Evolutionary conservation across 1,139 yeast species (phyloP).

Genomic region (Wickerhamomyces sp.): DNA sequence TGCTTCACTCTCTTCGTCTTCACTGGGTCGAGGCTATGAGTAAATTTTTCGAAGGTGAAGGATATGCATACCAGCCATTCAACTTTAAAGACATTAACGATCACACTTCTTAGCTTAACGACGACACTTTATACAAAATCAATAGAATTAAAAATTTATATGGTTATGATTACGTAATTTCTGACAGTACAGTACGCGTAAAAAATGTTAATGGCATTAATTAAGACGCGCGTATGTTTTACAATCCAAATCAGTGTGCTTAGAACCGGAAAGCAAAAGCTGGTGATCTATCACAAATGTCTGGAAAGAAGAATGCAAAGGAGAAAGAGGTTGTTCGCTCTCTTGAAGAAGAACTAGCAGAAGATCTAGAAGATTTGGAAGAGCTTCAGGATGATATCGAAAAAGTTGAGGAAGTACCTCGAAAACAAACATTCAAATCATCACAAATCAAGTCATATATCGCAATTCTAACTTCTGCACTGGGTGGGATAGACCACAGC

Average conservation of each 20-base stretch:
- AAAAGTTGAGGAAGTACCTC: background rate
- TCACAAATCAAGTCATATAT: constrained; percentile 51
- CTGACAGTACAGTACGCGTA: background rate
- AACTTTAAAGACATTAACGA: constrained; percentile 36
- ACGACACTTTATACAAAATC: background rate
- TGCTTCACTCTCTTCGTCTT: constrained; percentile 78
- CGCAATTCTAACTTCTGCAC: constrained; percentile 67
- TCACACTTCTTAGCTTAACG: background rate
- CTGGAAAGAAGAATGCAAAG: background rate
- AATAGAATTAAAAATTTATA: constrained; percentile 1
- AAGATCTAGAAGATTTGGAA: constrained; percentile 6
- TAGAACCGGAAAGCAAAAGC: too few species aligned
- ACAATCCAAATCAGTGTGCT: too few species aligned
- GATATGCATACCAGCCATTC: constrained; percentile 66
- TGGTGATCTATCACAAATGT: background rate
- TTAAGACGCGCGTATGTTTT: too few species aligned
- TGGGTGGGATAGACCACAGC: constrained; percentile 75
- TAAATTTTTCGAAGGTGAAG: constrained; percentile 81
- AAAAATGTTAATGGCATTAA: too few species aligned
- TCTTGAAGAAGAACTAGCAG: constrained; percentile 13
- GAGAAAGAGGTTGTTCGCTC: constrained; percentile 3
- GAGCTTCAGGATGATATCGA: background rate
- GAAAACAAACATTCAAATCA: constrained; percentile 7
- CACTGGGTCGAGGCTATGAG: constrained; percentile 91
- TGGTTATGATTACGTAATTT: background rate